phyloP scores from a whole-genome alignment of 441 rosid species.

The Pelargonium cotyledonis region DNA sequence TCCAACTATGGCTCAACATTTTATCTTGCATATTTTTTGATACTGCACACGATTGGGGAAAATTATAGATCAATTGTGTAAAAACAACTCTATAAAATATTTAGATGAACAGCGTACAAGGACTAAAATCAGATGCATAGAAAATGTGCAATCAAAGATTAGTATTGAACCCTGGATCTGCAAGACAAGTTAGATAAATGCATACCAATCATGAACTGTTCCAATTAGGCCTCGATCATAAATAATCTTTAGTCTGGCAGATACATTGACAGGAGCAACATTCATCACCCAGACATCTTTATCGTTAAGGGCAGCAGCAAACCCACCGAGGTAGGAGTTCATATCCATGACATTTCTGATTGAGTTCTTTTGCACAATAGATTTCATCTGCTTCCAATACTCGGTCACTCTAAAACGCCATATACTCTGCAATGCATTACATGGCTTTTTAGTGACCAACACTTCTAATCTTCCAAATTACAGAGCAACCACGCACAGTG shows the following conservation, averaged over 20 bases:
- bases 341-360: conserved; percentile 93
- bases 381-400: conserved; percentile 74
- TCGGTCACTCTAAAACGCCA: conserved; percentile 72
- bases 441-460: not conserved
- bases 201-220: conserved; percentile 73
- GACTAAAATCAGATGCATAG: not conserved
- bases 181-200: not conserved
- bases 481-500: not conserved
- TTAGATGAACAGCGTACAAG: not conserved
- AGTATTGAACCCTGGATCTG: no score
- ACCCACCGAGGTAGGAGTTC: conserved; percentile 89
- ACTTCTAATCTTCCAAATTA: no score
- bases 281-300: conserved; percentile 99
- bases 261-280: conserved; percentile 78
- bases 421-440: conserved; percentile 56
- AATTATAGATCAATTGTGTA: no score
- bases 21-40: no score
- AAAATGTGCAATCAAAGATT: no score
- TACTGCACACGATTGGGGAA: no score
- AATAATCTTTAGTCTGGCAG: conserved; percentile 72
- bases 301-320: conserved; percentile 75
- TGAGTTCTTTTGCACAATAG: conserved; percentile 56
- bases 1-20: no score
- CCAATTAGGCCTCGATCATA: conserved; percentile 95
- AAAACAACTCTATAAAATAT: no score